A percentile compares a stretch with the other conserved stretches of the same genome.
Evolutionary conservation across 2,329 filamentous ascomycete genomes (phyloP).

Genomic region (Ascochyta lentis): DNA sequence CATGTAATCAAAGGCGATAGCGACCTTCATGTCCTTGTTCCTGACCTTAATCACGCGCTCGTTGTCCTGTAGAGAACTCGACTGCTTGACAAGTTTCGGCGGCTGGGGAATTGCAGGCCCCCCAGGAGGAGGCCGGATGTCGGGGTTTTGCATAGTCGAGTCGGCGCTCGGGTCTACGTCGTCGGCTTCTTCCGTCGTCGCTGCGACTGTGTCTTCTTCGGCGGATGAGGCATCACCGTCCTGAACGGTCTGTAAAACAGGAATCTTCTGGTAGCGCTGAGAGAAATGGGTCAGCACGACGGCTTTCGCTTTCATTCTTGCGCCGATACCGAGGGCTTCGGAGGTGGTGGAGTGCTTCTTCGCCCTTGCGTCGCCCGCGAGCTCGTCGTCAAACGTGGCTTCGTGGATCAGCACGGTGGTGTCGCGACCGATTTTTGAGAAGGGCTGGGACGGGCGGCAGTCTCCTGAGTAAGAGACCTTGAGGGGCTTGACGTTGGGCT

Average conservation of each 20-base stretch:
- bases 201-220: neutral
- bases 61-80: slow-evolving; percentile 17
- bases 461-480: slow-evolving; percentile 94
- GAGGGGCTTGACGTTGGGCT: slow-evolving; percentile 61
- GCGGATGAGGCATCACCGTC: slow-evolving; percentile 28
- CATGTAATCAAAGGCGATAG: slow-evolving; percentile 84
- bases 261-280: slow-evolving; percentile 86
- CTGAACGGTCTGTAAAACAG: slow-evolving; percentile 55
- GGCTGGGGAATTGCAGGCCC: slow-evolving; percentile 11
- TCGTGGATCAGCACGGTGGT: slow-evolving; percentile 91
- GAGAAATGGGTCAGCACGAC: slow-evolving; percentile 93
- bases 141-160: slow-evolving; percentile 27
- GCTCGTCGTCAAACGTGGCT: slow-evolving; percentile 92
- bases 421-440: slow-evolving; percentile 73
- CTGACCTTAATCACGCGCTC: slow-evolving; percentile 48
- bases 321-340: slow-evolving; percentile 81
- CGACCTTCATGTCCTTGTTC: slow-evolving; percentile 65
- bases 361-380: slow-evolving; percentile 75
- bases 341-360: slow-evolving; percentile 92
- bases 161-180: slow-evolving; percentile 28
- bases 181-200: slow-evolving; percentile 34
- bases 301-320: slow-evolving; percentile 77
- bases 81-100: slow-evolving; percentile 19
- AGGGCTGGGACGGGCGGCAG: slow-evolving; percentile 73
- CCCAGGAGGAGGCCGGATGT: slow-evolving; percentile 24